phyloP scores from a whole-genome alignment of 257 asterid genomes.

The Nicotiana obtusifolia region DNA sequence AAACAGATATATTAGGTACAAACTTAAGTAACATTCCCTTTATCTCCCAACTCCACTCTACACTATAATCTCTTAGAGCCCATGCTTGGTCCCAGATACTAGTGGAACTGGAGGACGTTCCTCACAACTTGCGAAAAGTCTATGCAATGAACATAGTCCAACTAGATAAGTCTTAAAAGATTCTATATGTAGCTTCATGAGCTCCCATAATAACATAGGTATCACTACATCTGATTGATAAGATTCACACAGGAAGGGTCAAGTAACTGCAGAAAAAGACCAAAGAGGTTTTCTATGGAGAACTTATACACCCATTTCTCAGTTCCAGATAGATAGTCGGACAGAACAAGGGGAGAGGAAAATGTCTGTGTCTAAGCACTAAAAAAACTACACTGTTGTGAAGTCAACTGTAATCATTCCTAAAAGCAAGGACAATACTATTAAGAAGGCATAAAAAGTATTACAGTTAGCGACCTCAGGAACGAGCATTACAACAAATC shows the following conservation, averaged over 20 bases:
- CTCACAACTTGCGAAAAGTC: background rate
- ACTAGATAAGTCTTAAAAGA: background rate
- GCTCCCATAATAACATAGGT: background rate
- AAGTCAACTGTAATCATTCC: background rate
- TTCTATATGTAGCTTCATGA: background rate
- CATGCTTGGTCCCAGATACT: background rate
- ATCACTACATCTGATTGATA: background rate
- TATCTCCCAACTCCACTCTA: background rate
- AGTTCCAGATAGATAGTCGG: background rate
- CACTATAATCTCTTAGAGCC: background rate
- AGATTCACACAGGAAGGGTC: background rate
- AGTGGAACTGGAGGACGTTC: background rate
- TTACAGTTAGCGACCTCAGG: background rate
- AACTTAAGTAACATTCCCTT: background rate
- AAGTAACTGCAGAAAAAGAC: background rate
- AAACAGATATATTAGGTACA: background rate
- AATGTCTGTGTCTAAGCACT: background rate
- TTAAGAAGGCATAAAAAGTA: background rate
- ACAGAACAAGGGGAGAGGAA: constrained; percentile 5
- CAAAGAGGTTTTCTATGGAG: background rate
- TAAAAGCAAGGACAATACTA: background rate
- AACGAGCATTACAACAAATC: background rate
- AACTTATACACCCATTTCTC: background rate
- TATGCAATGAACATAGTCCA: background rate
- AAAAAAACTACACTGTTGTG: background rate